Evolutionary conservation across 2,329 filamentous ascomycete species (phyloP).

Genomic region (Alternaria alternata): DNA sequence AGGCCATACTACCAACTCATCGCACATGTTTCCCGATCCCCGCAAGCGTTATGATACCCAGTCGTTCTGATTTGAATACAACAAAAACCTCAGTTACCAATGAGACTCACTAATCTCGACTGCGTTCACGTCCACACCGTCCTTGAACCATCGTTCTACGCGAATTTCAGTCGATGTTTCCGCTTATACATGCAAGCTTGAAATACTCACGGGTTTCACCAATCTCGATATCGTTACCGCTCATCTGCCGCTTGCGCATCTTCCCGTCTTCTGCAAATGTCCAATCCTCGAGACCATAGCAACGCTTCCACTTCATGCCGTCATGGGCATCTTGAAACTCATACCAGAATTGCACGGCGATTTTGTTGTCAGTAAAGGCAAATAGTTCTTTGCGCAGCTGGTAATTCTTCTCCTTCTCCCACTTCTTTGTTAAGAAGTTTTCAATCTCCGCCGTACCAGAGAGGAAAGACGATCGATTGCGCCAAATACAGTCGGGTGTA

Average conservation of each 20-base stretch:
- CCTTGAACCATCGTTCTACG: constrained; percentile 72
- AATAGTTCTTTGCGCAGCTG: constrained; percentile 84
- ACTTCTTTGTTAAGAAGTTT: constrained; percentile 75
- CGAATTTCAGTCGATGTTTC: constrained; percentile 14
- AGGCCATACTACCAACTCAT: constrained; percentile 43
- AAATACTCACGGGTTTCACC: constrained; percentile 52
- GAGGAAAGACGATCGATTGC: constrained; percentile 77
- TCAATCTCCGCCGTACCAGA: constrained; percentile 73
- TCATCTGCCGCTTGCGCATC: constrained; percentile 80
- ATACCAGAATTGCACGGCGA: constrained; percentile 92
- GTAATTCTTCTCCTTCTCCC: constrained; percentile 76
- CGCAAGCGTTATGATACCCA: constrained; percentile 36
- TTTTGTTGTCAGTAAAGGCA: constrained; percentile 75
- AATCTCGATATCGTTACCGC: constrained; percentile 74
- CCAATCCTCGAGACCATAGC: constrained; percentile 85
- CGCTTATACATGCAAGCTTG: neutral
- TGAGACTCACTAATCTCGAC: constrained; percentile 73
- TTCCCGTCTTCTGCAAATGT: constrained; percentile 74
- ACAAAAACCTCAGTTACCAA: constrained; percentile 57
- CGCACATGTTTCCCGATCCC: neutral
- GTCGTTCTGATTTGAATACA: constrained; percentile 5
- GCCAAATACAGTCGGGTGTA: constrained; percentile 79
- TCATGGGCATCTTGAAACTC: constrained; percentile 75
- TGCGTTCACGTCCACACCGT: constrained; percentile 72
- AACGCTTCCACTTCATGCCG: constrained; percentile 72